phyloP scores from a whole-genome alignment of 345 rosid genomes.

The Eucalyptus albens region DNA sequence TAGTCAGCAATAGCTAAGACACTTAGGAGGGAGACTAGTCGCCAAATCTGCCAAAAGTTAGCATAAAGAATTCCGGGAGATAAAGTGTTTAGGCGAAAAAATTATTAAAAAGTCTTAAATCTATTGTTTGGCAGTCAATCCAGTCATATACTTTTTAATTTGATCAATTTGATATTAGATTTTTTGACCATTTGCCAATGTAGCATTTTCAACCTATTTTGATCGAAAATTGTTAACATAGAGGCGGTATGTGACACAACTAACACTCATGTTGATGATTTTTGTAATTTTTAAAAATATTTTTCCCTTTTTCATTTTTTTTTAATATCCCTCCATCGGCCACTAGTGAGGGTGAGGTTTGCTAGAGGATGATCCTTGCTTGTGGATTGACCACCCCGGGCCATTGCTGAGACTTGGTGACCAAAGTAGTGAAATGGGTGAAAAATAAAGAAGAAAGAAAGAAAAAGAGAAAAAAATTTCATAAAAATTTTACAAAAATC shows the following conservation, averaged over 20 bases:
- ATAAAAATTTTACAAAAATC: background rate
- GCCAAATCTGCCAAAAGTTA: background rate
- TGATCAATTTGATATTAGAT: background rate
- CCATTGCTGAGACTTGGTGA: rapidly evolving
- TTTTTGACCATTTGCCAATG: background rate
- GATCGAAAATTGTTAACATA: rapidly evolving
- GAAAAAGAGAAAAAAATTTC: background rate
- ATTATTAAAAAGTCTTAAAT: background rate
- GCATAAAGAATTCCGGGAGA: background rate
- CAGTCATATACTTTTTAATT: background rate
- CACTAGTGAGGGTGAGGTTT: background rate
- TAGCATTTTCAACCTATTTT: background rate
- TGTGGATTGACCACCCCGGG: rapidly evolving
- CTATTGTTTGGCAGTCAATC: background rate
- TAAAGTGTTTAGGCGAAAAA: background rate
- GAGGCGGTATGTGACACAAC: rapidly evolving
- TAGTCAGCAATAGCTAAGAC: background rate
- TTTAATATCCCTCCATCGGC: rapidly evolving
- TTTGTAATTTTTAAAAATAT: background rate
- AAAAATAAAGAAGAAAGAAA: background rate
- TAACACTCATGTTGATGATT: background rate
- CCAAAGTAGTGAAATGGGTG: background rate
- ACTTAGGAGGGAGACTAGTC: background rate
- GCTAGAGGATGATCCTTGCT: background rate
- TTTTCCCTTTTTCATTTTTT: background rate